Conservation (phyloP, 179 eudicot species). For the Camellia oleifera region DNA sequence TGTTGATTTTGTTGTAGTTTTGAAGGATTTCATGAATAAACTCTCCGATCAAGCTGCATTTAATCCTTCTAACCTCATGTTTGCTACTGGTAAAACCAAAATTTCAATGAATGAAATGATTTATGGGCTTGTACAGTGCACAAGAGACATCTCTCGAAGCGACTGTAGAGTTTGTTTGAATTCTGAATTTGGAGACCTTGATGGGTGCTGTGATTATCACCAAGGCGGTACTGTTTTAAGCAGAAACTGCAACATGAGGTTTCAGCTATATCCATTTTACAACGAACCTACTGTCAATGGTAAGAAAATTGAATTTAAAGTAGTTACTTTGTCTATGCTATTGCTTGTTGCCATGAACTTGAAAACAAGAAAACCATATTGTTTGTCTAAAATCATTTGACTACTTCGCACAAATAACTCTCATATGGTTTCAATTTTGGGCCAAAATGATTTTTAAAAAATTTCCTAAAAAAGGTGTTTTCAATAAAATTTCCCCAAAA, state of each 20-base stretch:
- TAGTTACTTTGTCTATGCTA: background rate
- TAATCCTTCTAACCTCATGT: constrained; percentile 12
- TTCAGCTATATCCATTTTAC: constrained; percentile 17
- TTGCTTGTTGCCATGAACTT: background rate
- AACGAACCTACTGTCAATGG: constrained; percentile 13
- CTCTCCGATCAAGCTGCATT: constrained; percentile 8
- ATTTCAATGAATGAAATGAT: constrained; percentile 5
- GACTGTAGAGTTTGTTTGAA: constrained; percentile 9
- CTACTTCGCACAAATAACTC: too few species aligned
- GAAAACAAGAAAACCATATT: background rate
- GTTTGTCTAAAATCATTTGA: background rate
- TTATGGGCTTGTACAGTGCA: constrained; percentile 20
- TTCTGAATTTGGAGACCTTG: constrained; percentile 11
- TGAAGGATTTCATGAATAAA: constrained; percentile 1
- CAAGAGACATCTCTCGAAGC: constrained; percentile 10
- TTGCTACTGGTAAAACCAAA: background rate
- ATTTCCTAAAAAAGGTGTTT: too few species aligned
- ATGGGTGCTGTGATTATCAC: constrained; percentile 21
- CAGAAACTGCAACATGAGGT: constrained; percentile 22
- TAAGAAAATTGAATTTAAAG: background rate
- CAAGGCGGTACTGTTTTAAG: constrained; percentile 26
- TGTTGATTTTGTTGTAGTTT: background rate
- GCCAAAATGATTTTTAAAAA: too few species aligned
- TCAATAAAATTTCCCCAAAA: too few species aligned
- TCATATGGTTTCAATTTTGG: too few species aligned